Conservation (phyloP, 73 alveolate species). For the Blepharisma japonicum region DNA sequence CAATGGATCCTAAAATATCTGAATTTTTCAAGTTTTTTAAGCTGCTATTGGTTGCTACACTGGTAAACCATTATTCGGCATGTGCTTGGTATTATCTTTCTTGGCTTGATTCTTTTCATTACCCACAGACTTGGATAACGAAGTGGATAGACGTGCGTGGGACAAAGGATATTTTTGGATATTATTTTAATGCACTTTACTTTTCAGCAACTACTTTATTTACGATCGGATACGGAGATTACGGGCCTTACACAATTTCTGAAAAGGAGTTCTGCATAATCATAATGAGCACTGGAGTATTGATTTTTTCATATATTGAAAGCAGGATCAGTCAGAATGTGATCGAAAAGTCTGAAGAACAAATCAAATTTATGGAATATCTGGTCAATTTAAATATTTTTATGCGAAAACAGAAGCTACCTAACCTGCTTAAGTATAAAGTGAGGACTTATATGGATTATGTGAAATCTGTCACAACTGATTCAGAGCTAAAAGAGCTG, state of each 20-base stretch:
- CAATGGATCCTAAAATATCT: too few species aligned
- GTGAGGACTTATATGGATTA: slow-evolving; percentile 73
- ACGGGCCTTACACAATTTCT: background rate
- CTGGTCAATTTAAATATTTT: slow-evolving; percentile 48
- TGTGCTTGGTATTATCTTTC: too few species aligned
- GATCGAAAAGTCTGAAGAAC: background rate
- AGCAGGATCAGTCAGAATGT: background rate
- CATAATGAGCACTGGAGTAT: background rate
- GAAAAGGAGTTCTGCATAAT: background rate
- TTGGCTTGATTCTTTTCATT: too few species aligned
- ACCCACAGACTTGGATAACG: too few species aligned
- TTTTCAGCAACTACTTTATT: background rate
- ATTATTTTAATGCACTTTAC: background rate
- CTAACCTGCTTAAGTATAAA: slow-evolving; percentile 58
- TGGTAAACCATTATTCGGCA: too few species aligned
- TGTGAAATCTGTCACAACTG: slow-evolving; percentile 56
- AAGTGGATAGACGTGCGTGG: too few species aligned
- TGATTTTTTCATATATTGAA: background rate
- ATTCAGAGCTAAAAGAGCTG: slow-evolving; percentile 63
- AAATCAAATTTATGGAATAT: background rate
- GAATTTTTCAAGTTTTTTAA: too few species aligned
- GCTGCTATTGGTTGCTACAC: too few species aligned
- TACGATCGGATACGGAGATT: slow-evolving; percentile 11
- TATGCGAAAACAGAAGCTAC: slow-evolving; percentile 57
- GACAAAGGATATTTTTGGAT: background rate